Evolutionary conservation across 768 basidiomycete species (phyloP), one percentile per base, ranked within the genome.

Genomic region (Phaeotremella skinneri): DNA sequence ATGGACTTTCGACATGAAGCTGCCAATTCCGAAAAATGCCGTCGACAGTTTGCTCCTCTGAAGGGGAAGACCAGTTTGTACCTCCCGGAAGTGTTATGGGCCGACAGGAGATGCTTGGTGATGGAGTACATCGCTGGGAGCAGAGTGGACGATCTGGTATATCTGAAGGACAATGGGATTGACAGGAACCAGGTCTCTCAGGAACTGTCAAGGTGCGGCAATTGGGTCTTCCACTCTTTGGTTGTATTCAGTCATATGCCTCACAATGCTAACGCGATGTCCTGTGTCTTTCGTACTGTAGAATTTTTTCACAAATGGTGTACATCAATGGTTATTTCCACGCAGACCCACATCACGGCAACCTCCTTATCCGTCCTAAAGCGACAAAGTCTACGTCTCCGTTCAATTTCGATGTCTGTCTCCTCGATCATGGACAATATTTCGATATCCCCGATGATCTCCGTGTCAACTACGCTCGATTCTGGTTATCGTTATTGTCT

Each of bases 1-100:
- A 90, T 97, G 90, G 85, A 99, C 78, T 98, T 99, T 71, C 78
- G 84, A 14, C 86, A 91, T 64, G 96, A 99, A 80, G 91, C 91
- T 2, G 76, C 79, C 6, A 99, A 98, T 73, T 87, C 96, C 3
- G 81, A 80, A n/a, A 82, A 85, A 27, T 85, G 88, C 9, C 76
- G 69, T 20, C 72, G 81, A 3, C 88, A 96, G 61, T 99, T 99
- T 69, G 77, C 81, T 30, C 73, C 83, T 59, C 72, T 89, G 53
- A 80, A 81, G 31, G 72, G 74, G 9, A 86, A 89, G 17, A 90
- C 93, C 1, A 61, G 78, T 51, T 79, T 98, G 49, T 94, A 97
- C 78, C 87, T 99, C 41, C 96, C 81, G 0, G 75, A 80, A 59
- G 87, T 97, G 1, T 80, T 96, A 32, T 83, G 82, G 56, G 88